Base-by-base conservation (phyloP, 495 filamentous ascomycete species). In the Xylaria castorea region DNA sequence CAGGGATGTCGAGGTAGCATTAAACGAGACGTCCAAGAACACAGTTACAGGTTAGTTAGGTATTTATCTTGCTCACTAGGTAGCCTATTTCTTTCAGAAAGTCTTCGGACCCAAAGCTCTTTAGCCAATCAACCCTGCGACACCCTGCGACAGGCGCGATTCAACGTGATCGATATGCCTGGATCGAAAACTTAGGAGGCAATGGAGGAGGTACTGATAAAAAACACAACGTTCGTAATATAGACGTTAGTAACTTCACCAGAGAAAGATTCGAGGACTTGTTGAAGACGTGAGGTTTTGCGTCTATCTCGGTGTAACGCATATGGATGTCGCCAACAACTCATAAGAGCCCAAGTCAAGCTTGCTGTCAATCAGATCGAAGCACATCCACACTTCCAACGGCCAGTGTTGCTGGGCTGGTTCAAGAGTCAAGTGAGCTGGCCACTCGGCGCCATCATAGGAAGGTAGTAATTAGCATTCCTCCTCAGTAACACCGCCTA, bases 21-120 rank as follows among this genome's bases (percentile, higher is more conserved):
- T 90, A 4, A 81, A 89, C 53, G 78, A 82, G 55, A 84, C 86
- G 6, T 75, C 25, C 89, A 91, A 77, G n/a, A 60, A 36, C 30
- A 32, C n/a, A 5, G 55, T 30, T 1, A 60, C 53, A n/a, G 53
- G 34, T 58, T 93, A 93, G 76, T 87, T 94, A 48, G 91, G 93
- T 76, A 83, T 93, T 11, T 94, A 91, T 81, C 86, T 93, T 16
- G 86, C 92, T 75, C 91, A 93, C 83, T 93, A 91, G 91, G 91
- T 91, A 7, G 80, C 67, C n/a, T n/a, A n/a, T 11, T 80, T 79
- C 16, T 83, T 82, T 42, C 55, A 73, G 44, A 71, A 68, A 53
- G 64, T 70, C 20, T 57, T 76, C 12, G 68, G 68, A 50, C 69
- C 53, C 2, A 75, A 74, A 34, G 65, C 69, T 7, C 70, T 71